Base-by-base conservation (phyloP, 495 filamentous ascomycete genomes). In the Tetracladium setigerum region DNA sequence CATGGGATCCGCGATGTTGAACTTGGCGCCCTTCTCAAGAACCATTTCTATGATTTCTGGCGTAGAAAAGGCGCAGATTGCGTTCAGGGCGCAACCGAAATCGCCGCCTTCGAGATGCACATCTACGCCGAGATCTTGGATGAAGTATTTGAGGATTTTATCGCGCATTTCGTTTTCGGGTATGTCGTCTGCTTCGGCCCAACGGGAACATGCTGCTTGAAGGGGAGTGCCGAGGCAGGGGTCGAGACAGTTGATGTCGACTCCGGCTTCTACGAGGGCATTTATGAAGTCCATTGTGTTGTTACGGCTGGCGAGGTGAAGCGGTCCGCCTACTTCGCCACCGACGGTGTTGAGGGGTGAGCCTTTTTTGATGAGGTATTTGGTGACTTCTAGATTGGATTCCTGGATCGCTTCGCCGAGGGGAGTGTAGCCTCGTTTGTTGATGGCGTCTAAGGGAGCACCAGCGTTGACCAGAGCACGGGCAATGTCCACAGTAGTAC, bases 281-380 rank as follows among this genome's bases (percentile, higher is more conserved):
- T 46, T 32, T 10, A 50, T 16, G 8, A 49, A 40, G 6, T 41
- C 40, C n/a, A 49, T 8, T 5, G 38, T 38, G 11, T 24, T 13
- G 1, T 14, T 2, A 22, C 34, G 33, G 11, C 19, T 31, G 12
- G 53, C 48, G 5, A 51, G 32, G 27, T 55, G 52, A 2, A 58
- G 41, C 4, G 56, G 44, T 7, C 38, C 35, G 13, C 50, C 49
- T 16, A 42, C 43, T 13, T 27, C 14, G 2, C 34, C 34, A 14
- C 34, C 37, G n/a, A 17, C 78, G 76, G 74, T 71, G 54, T 73
- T 67, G 13, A 81, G 64, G 48, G 73, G 55, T 5, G 79, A 76
- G 5, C 65, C 63, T 49, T 73, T 61, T 15, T 60, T 47, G 22
- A 83, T 56, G 13, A 84, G 61, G 41, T 81, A 52, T 47, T 63